Percentiles rank a stretch among this genome's conserved stretches.
Conservation (phyloP, 192 early-diverging fungal species). For the Pilobolus umbonatus region DNA sequence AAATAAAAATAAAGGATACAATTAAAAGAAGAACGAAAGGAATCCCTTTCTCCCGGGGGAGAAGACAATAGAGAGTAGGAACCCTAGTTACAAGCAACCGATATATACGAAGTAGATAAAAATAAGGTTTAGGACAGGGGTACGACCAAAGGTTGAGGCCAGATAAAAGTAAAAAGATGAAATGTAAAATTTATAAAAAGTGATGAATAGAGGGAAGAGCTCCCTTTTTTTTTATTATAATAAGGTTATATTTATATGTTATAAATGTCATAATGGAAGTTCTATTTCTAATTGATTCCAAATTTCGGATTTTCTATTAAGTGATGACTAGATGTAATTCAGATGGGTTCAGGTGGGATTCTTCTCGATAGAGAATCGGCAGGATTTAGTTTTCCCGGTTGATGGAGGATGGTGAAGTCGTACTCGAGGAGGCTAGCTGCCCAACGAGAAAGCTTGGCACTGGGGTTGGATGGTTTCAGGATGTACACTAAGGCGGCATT, state of each 20-base stretch:
- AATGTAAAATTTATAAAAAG: neutral
- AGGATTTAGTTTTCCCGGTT: neutral
- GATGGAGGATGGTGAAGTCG: neutral
- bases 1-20: neutral
- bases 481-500: neutral
- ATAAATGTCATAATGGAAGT: too few relatives aligned
- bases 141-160: too few relatives aligned
- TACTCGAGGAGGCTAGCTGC: neutral
- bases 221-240: neutral
- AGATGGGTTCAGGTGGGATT: neutral
- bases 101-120: too few relatives aligned
- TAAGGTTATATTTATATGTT: too few relatives aligned
- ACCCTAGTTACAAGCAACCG: too few relatives aligned
- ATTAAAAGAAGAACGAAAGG: neutral
- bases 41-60: too few relatives aligned
- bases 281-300: neutral
- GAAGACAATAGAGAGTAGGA: too few relatives aligned
- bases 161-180: neutral
- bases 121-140: too few relatives aligned
- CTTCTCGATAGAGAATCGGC: neutral
- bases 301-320: too few relatives aligned
- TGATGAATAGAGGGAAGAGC: neutral
- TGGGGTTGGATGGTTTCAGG: neutral
- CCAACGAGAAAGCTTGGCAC: conserved; percentile 3
- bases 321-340: too few relatives aligned